These are phyloP conservation scores for Botryotinia convoluta DNA, from an alignment of 2,329 filamentous ascomycete genomes.

Conservation along the genomic window DNA sequence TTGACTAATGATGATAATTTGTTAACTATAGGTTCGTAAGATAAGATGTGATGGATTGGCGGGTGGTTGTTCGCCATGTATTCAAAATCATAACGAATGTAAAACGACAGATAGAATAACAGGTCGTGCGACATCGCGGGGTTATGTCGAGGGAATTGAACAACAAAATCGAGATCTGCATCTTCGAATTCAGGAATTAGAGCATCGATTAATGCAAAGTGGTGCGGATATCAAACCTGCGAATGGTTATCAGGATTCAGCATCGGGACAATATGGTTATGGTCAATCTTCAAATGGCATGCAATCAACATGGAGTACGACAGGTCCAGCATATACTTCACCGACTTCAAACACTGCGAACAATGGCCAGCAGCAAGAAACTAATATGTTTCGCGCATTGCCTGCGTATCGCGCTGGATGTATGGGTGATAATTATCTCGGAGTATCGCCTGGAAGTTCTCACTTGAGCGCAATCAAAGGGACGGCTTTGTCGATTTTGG, in stretches of 20 bases:
- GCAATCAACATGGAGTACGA: conserved; percentile 26
- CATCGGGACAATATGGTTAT: conserved; percentile 17
- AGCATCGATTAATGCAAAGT: conserved; percentile 59
- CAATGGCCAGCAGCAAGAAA: conserved; percentile 26
- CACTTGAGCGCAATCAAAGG: conserved; percentile 72
- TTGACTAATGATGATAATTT: not conserved
- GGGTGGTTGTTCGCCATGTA: conserved; percentile 79
- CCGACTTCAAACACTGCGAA: not conserved
- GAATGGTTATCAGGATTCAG: conserved; percentile 23
- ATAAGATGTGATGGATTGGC: conserved; percentile 81
- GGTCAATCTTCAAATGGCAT: conserved; percentile 8
- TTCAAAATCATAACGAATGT: conserved; percentile 73
- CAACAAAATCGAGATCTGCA: conserved; percentile 67
- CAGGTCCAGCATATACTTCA: conserved; percentile 22
- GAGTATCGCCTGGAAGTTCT: conserved; percentile 56
- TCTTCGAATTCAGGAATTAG: conserved; percentile 64
- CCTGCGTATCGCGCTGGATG: conserved; percentile 37
- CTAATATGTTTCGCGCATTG: conserved; percentile 30
- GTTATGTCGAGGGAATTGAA: conserved; percentile 76
- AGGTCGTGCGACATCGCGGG: conserved; percentile 73
- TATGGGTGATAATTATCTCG: conserved; percentile 62
- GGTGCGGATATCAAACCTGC: conserved; percentile 55
- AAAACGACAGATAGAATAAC: conserved; percentile 83
- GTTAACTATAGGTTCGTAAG: conserved; percentile 63
- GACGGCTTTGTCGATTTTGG: conserved; percentile 73